Evolutionary conservation across 495 filamentous ascomycete species (phyloP), one percentile per base, ranked within the genome.

Genomic region (Lineolata rhizophorae): DNA sequence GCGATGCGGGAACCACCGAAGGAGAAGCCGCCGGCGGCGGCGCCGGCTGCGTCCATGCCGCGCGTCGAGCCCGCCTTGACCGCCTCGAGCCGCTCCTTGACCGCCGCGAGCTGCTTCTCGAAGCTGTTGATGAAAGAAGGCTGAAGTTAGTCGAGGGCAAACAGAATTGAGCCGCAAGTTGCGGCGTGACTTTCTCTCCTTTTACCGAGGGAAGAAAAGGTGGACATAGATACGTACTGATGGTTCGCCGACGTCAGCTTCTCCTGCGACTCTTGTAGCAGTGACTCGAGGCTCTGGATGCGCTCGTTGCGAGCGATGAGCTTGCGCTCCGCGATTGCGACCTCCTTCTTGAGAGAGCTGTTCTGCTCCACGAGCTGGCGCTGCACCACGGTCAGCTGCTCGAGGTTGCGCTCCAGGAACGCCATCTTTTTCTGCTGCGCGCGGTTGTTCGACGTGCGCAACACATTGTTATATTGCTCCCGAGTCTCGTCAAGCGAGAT

Each of bases 391-490:
- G 90, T 97, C 25, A 97, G 63, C 55, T 95, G 90, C 56, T 97
- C 87, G 11, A 97, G 68, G 52, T 97, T 97, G 47, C 87, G 76
- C 56, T 97, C 90, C 27, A 97, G 58, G 69, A 97, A 97, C 4
- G 84, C 87, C 80, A 97, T 94, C 66, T 95, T 97, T 72, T 97
- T 97, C 54, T 95, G 87, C 56, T 97, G 87, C 15, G 84, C 82
- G 22, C 84, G 76, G 61, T 90, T 94, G 62, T 95, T 95, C 34
- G 80, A 91, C 13, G 78, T 78, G 19, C 85, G 73, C 22, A 97
- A 67, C 29, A 97, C 85, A 41, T 91, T 91, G 59, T 95, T 94
- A 55, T 97, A 97, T 54, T 95, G 87, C 57, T 97, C 90, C 29
- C 87, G 71, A 3, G 87, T 91, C 57, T 92, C 82, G 46, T 97